phyloP scores from a whole-genome alignment of 257 asterid species.

The Vinca minor region DNA sequence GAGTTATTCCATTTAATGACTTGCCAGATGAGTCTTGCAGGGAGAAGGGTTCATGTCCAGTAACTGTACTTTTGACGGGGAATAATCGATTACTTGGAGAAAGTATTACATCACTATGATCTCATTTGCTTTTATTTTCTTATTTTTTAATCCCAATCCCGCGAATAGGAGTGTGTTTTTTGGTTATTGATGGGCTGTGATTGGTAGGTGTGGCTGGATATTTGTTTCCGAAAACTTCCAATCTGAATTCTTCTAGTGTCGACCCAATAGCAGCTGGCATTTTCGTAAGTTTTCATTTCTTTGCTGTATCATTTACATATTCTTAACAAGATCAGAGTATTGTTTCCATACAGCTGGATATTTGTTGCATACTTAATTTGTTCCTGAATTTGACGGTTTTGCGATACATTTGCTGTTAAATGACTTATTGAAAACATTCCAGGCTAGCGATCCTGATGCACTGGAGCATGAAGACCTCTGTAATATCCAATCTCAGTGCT shows the following conservation, averaged over 20 bases:
- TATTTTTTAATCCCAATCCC: background rate
- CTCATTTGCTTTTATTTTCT: background rate
- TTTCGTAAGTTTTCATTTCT: conserved; percentile 23
- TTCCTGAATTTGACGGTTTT: background rate
- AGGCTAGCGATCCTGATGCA: too few species aligned
- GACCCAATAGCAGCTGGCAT: conserved; percentile 10
- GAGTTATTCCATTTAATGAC: conserved; percentile 10
- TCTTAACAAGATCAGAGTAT: background rate
- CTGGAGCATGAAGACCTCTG: conserved; percentile 3
- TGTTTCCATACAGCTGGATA: background rate
- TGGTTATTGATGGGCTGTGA: background rate
- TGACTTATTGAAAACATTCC: conserved; percentile 7
- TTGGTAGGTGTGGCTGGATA: conserved; percentile 28
- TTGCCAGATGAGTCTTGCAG: conserved; percentile 34
- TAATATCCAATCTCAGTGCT: conserved; percentile 23
- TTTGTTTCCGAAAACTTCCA: conserved; percentile 21
- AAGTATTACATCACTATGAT: conserved; percentile 13
- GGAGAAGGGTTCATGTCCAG: conserved; percentile 29
- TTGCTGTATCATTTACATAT: background rate
- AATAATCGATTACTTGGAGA: conserved; percentile 24
- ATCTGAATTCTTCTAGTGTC: conserved; percentile 7
- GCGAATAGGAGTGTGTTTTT: background rate
- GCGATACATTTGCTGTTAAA: background rate
- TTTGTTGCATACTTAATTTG: too few species aligned
- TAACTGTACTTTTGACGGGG: conserved; percentile 29